Percentiles rank a stretch among this genome's conserved stretches.
These are phyloP conservation scores for Erythrobasidium hasegawianum DNA, from an alignment of 1,284 basidiomycete species.

Conservation along the genomic window DNA sequence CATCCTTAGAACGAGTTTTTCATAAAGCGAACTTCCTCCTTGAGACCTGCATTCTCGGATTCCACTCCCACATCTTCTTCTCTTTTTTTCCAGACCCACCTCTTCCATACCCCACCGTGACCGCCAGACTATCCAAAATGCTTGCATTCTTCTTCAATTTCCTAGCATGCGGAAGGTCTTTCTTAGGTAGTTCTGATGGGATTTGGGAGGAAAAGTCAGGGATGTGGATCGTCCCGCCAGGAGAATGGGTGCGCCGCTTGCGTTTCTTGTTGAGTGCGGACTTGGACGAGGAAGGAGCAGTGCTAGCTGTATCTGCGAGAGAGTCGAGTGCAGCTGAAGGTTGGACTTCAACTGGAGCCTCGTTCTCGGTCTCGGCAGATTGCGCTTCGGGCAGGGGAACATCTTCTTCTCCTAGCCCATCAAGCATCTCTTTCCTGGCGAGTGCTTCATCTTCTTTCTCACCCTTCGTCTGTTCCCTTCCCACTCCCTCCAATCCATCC, in stretches of 20 bases:
- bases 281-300: background rate
- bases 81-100: constrained; percentile 38
- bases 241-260: constrained; percentile 14
- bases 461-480: background rate
- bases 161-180: constrained; percentile 23
- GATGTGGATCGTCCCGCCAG: constrained; percentile 18
- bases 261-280: constrained; percentile 16
- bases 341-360: too few species aligned
- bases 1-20: too few species aligned
- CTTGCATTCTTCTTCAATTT: constrained; percentile 17
- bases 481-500: constrained; percentile 11
- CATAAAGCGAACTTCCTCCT: constrained; percentile 43
- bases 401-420: constrained; percentile 35
- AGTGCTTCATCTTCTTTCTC: constrained; percentile 28
- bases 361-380: too few species aligned
- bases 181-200: constrained; percentile 8
- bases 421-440: constrained; percentile 26
- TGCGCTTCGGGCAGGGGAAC: constrained; percentile 9
- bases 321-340: too few species aligned
- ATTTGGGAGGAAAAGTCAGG: constrained; percentile 4
- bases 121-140: constrained; percentile 34
- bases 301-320: too few species aligned
- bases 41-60: constrained; percentile 44
- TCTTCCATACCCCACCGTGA: constrained; percentile 37
- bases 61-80: constrained; percentile 37